Conservation (phyloP, 768 basidiomycete species). For the Tremella yokohamensis region DNA sequence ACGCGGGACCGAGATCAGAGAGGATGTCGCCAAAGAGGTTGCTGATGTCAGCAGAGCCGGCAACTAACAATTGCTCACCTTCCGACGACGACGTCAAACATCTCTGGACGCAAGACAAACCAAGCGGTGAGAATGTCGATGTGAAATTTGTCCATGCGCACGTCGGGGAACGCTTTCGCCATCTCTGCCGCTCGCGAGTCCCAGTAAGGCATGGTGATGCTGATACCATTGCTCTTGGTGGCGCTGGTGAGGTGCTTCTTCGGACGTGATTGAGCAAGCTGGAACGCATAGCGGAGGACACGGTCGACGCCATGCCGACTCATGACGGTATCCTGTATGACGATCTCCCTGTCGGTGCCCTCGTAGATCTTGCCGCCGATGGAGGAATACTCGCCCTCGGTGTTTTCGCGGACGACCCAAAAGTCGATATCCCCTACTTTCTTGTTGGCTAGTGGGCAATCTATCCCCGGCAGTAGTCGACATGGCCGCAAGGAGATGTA, state of each 20-base stretch:
- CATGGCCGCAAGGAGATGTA: conserved; percentile 54
- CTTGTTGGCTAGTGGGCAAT: conserved; percentile 55
- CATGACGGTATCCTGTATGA: conserved; percentile 53
- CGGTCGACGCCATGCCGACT: conserved; percentile 57
- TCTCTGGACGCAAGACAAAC: conserved; percentile 21
- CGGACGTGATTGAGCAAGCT: conserved; percentile 56
- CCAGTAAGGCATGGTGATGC: conserved; percentile 26
- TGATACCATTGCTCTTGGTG: conserved; percentile 56
- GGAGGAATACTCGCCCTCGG: conserved; percentile 57
- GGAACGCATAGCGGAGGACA: conserved; percentile 59
- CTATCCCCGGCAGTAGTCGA: conserved; percentile 56
- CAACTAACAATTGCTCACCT: conserved; percentile 1
- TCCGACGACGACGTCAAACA: conserved; percentile 24
- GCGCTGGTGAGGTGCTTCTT: conserved; percentile 58
- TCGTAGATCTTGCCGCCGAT: conserved; percentile 26
- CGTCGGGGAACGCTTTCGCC: conserved; percentile 15
- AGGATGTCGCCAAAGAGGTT: conserved; percentile 50
- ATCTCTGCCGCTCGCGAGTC: conserved; percentile 14
- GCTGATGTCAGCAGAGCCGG: background rate
- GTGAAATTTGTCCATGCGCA: conserved; percentile 21
- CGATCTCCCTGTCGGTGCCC: conserved; percentile 25
- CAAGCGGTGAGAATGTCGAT: conserved; percentile 23
- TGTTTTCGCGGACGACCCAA: conserved; percentile 59
- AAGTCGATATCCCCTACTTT: conserved; percentile 56
- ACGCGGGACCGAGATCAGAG: conserved; percentile 58